Percentiles rank a stretch among this genome's conserved stretches.
phyloP scores from a whole-genome alignment of 2,329 filamentous ascomycete genomes.

The Cryphonectria carpinicola region DNA sequence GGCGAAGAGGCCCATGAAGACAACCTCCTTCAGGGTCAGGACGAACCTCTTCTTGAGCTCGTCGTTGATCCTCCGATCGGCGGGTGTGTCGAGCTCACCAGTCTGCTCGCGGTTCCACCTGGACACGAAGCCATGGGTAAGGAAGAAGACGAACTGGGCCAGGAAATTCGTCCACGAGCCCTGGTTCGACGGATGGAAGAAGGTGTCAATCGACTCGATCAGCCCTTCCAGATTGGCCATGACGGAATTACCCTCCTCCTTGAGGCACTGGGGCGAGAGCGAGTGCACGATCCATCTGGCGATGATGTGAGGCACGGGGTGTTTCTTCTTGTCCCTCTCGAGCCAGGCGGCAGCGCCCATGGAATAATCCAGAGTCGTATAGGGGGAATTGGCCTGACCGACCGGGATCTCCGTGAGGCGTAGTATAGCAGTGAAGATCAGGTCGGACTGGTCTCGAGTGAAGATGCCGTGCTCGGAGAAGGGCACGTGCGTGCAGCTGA shows the following conservation, averaged over 20 bases:
- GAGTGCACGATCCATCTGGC: slow-evolving; percentile 93
- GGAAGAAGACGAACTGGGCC: slow-evolving; percentile 86
- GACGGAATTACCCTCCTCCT: slow-evolving; percentile 77
- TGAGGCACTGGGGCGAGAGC: slow-evolving; percentile 80
- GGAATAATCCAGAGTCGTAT: slow-evolving; percentile 81
- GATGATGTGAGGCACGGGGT: slow-evolving; percentile 89
- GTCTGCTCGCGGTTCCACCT: slow-evolving; percentile 95
- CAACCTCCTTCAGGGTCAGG: slow-evolving; percentile 83
- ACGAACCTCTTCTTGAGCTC: slow-evolving; percentile 90
- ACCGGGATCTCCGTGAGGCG: slow-evolving; percentile 94
- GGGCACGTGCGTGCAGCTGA: slow-evolving; percentile 73
- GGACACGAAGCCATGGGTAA: slow-evolving; percentile 95
- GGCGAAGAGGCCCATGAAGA: slow-evolving; percentile 97
- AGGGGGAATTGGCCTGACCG: slow-evolving; percentile 91
- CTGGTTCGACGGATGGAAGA: slow-evolving; percentile 97
- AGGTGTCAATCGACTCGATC: slow-evolving; percentile 94
- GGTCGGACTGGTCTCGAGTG: slow-evolving; percentile 85
- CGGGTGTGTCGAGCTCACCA: slow-evolving; percentile 85
- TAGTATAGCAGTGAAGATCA: slow-evolving; percentile 90
- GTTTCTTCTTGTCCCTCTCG: slow-evolving; percentile 91
- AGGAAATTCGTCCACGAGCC: slow-evolving; percentile 89
- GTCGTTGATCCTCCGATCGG: slow-evolving; percentile 76
- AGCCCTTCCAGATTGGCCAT: slow-evolving; percentile 85
- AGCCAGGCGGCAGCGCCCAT: slow-evolving; percentile 84
- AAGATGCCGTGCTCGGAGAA: slow-evolving; percentile 91